Base-by-base conservation (phyloP, 2,329 filamentous ascomycete genomes). In the Cytospora leucostoma region DNA sequence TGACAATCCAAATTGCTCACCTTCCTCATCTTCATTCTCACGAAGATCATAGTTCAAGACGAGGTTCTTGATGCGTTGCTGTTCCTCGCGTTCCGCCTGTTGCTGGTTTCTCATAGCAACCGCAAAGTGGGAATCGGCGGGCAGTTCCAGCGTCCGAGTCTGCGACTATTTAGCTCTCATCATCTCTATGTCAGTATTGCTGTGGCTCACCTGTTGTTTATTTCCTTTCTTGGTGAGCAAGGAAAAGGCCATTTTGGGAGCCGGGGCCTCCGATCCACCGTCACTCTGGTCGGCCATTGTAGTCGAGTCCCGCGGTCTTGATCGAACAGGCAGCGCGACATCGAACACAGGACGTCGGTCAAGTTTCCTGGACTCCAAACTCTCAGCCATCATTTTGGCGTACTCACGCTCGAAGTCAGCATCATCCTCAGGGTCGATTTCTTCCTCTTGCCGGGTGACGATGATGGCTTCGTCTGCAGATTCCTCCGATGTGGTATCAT, bases 391-490 rank as follows among this genome's bases (percentile, higher is more conserved):
- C 86, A 99, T 91, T 76, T 96, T 97, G 44, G 95, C 93, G 75
- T 97, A 95, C 76, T 98, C 95, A 70, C 94, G 91, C 73, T 99
- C 96, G 74, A 99, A 99, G 50, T 99, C 95, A 7, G 94, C 95
- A 72, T 99, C 95, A 49, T 90, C 92, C 77, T 97, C 93, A 0
- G 94, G 93, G 68, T 99, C 93, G 62, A 93, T 84, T 70, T 94
- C 86, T 73, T 97, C 92, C 74, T 97, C 91, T 71, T 94, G 89
- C 65, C 93, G 88, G 52, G 92, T 96, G 55, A 99, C 94, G 51
- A 97, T 85, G 69, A 98, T 96, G 32, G 91, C 87, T 74, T 98
- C 93, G 67, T 97, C 93, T 65, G 91, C 89, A 11, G 89, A 90
- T 49, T 88, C 88, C 38, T 78, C 78, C 3, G 82, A 85, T 15